These are phyloP conservation scores for Apiotrichum montevideense DNA, from an alignment of 1,284 basidiomycete species.

Conservation along the genomic window DNA sequence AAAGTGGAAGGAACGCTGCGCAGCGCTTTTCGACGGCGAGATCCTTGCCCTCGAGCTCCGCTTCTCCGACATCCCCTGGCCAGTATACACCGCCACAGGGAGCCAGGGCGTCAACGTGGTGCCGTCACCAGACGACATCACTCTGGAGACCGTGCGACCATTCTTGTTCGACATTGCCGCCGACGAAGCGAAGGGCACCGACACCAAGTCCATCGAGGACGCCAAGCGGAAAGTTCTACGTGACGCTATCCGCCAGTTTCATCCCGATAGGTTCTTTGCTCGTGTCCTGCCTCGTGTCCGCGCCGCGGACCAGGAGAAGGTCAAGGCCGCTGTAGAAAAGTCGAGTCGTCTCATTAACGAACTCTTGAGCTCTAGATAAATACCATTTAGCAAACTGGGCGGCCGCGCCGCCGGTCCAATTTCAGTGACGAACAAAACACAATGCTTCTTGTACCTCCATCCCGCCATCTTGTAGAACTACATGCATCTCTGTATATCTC, in stretches of 20 bases:
- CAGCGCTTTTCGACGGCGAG: constrained; percentile 19
- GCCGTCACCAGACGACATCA: constrained; percentile 50
- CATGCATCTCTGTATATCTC: constrained; percentile 5
- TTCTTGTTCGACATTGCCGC: constrained; percentile 54
- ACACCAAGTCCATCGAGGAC: constrained; percentile 49
- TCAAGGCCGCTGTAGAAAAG: constrained; percentile 60
- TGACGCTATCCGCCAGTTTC: constrained; percentile 60
- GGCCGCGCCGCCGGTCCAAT: too few species aligned
- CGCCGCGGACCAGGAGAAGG: constrained; percentile 54
- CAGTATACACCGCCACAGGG: constrained; percentile 50
- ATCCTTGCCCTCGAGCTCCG: constrained; percentile 32
- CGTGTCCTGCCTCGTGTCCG: constrained; percentile 52
- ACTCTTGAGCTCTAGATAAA: constrained; percentile 10
- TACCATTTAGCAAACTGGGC: neutral
- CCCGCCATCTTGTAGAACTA: neutral
- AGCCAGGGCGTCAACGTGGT: constrained; percentile 31
- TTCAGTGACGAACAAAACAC: too few species aligned
- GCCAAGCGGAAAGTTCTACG: constrained; percentile 49
- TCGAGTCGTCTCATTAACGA: constrained; percentile 27
- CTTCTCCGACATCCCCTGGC: constrained; percentile 74
- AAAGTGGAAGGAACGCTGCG: constrained; percentile 16
- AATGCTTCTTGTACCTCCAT: neutral
- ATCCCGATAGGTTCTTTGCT: constrained; percentile 69
- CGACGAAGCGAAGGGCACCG: constrained; percentile 48
- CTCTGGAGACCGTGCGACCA: constrained; percentile 51